Conservation (phyloP, 148 eudicot genomes). For the Gaultheria prostrata region DNA sequence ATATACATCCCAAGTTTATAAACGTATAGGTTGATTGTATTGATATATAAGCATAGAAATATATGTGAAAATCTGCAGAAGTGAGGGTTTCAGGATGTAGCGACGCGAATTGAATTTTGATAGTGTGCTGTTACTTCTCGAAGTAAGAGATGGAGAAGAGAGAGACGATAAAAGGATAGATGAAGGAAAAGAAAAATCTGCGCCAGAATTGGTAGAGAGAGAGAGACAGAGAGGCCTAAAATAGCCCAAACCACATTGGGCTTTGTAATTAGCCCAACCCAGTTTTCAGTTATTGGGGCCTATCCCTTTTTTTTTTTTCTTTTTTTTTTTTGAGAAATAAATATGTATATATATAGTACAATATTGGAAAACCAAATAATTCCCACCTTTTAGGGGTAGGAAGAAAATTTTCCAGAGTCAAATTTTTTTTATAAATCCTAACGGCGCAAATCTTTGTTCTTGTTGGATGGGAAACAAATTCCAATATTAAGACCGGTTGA, state of each 20-base stretch:
- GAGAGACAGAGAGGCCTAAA: neutral
- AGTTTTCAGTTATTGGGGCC: neutral
- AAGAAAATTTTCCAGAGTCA: too few relatives aligned
- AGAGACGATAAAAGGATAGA: neutral
- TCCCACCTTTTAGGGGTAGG: too few relatives aligned
- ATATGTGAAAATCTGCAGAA: neutral
- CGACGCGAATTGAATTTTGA: neutral
- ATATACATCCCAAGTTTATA: neutral
- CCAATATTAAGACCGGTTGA: too few relatives aligned
- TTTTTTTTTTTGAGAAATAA: too few relatives aligned
- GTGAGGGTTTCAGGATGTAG: neutral
- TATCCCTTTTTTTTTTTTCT: neutral
- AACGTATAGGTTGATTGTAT: neutral
- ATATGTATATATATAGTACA: too few relatives aligned
- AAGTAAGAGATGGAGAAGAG: neutral
- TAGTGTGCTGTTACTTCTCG: neutral
- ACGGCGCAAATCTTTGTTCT: too few relatives aligned
- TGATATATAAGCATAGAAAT: neutral
- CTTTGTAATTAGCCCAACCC: neutral
- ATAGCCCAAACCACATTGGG: neutral
- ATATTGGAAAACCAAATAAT: too few relatives aligned
- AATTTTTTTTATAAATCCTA: too few relatives aligned
- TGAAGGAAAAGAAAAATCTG: neutral
- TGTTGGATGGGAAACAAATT: too few relatives aligned
- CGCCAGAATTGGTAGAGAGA: neutral